Evolutionary conservation across 257 asterid genomes (phyloP).

Genomic region (Knoxia roxburghii): DNA sequence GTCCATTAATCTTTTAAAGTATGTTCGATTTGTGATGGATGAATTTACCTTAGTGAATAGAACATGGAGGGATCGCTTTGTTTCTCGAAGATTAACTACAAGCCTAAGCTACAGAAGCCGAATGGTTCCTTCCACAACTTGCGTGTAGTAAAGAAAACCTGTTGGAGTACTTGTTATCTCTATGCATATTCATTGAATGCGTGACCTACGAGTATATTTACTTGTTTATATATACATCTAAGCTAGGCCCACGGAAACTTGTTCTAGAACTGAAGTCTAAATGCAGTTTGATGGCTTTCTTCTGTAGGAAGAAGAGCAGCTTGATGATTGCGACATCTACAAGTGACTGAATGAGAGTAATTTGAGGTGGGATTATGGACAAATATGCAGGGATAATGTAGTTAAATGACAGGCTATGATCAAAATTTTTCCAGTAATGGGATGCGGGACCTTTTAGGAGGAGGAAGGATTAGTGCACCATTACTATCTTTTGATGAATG

Average conservation of each 20-base stretch:
- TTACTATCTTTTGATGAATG: constrained; percentile 20
- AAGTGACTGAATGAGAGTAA: background rate
- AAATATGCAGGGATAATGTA: background rate
- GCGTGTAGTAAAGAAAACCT: background rate
- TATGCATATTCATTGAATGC: background rate
- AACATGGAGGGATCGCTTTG: too few species aligned
- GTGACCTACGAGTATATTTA: too few species aligned
- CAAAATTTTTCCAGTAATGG: constrained; percentile 16
- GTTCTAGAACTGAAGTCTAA: background rate
- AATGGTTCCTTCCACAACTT: too few species aligned
- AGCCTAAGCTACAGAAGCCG: too few species aligned
- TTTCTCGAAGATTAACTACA: too few species aligned
- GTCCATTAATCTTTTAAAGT: too few species aligned
- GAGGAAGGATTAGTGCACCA: constrained; percentile 32
- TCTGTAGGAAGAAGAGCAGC: too few species aligned
- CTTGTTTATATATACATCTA: too few species aligned
- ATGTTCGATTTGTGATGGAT: too few species aligned
- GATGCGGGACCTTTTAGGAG: constrained; percentile 25
- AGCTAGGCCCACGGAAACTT: background rate
- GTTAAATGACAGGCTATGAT: background rate
- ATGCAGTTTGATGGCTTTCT: background rate
- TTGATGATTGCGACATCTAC: background rate
- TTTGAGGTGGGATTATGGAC: constrained; percentile 1
- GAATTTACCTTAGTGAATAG: too few species aligned
- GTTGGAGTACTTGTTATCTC: background rate